Evolutionary conservation across 352 stramenopile genomes (phyloP), one percentile per base, ranked within the genome.

Genomic region (Globisporangium perplexum): DNA sequence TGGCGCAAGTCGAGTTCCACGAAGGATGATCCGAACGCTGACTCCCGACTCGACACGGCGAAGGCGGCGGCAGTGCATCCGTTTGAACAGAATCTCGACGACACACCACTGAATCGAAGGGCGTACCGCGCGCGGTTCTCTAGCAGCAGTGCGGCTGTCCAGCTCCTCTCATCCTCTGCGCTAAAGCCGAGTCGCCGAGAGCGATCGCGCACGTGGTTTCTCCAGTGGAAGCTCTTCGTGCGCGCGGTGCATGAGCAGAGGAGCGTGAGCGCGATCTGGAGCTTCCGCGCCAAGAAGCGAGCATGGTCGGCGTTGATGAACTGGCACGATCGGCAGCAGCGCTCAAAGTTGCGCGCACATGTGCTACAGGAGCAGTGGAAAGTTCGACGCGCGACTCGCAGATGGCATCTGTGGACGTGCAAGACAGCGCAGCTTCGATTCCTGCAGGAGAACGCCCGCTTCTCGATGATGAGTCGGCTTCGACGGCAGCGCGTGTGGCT

Each of bases 211-310:
- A 35, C 52, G 36, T 72, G 45, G 53, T 74, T 79, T 51, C 56
- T 63, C 10, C 56, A 58, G 22, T 79, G 70, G 70, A 65, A 62
- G 31, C 33, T 35, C 26, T 74, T 63, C 30, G 24, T 72, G 18
- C 47, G 46, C 30, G 50, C 45, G 14, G 50, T 31, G 7, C 43
- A 38, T 28, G 57, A 75, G 33, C 47, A 53, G 54, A 7, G 11
- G 56, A 66, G 55, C 8, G 38, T 53, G 36, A 50, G 20, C 22
- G 44, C 22, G 54, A 50, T 54, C 28, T 57, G 39, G 31, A 26
- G 57, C 18, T 36, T 38, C 17, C 60, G 68, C 23, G 41, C 62
- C 26, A 73, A 73, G 47, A 65, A 66, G 41, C 60, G 28, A 22
- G 17, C 55, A 18, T 17, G 69, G 17, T 58, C 31, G 2, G 58